These are phyloP conservation scores for Thraustochytrium striatum DNA, from an alignment of 352 stramenopile species.

Conservation along the genomic window DNA sequence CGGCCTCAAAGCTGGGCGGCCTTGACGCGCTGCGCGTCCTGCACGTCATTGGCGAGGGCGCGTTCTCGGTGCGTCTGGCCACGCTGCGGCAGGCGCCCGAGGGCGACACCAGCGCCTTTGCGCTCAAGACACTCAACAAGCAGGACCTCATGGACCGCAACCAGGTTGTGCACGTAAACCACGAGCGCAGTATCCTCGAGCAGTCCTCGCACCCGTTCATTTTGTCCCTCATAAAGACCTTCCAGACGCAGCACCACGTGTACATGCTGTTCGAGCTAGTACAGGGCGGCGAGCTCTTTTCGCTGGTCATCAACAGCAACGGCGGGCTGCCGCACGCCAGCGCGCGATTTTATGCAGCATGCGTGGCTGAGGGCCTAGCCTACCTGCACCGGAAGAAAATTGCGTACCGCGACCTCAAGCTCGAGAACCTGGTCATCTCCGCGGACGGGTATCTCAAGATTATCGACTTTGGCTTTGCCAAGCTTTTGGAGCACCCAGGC, in stretches of 20 bases:
- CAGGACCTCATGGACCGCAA: conserved; percentile 82
- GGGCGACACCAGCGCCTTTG: conserved; percentile 53
- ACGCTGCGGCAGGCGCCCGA: background rate
- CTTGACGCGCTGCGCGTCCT: background rate
- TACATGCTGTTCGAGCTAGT: conserved; percentile 89
- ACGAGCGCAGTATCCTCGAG: conserved; percentile 81
- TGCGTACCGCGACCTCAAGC: conserved; percentile 73
- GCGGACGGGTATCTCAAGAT: conserved; percentile 53
- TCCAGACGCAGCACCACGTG: conserved; percentile 79
- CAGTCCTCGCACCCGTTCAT: conserved; percentile 81
- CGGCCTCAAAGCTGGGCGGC: background rate
- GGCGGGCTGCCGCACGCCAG: conserved; percentile 48
- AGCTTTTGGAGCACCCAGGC: conserved; percentile 52
- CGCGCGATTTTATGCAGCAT: conserved; percentile 54
- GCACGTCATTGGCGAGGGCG: conserved; percentile 46
- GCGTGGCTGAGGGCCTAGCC: conserved; percentile 68
- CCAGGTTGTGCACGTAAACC: conserved; percentile 84
- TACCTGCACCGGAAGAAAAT: conserved; percentile 74
- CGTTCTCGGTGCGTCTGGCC: conserved; percentile 30
- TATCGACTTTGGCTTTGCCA: conserved; percentile 58
- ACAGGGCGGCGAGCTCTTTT: conserved; percentile 83
- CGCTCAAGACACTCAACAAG: conserved; percentile 86
- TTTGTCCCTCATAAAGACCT: conserved; percentile 77
- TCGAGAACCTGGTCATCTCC: conserved; percentile 64
- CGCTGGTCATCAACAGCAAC: conserved; percentile 71